Percentiles rank a stretch among this genome's conserved stretches.
These are phyloP conservation scores for Harringtonia aguacate DNA, from an alignment of 2,329 filamentous ascomycete species.

Conservation along the genomic window DNA sequence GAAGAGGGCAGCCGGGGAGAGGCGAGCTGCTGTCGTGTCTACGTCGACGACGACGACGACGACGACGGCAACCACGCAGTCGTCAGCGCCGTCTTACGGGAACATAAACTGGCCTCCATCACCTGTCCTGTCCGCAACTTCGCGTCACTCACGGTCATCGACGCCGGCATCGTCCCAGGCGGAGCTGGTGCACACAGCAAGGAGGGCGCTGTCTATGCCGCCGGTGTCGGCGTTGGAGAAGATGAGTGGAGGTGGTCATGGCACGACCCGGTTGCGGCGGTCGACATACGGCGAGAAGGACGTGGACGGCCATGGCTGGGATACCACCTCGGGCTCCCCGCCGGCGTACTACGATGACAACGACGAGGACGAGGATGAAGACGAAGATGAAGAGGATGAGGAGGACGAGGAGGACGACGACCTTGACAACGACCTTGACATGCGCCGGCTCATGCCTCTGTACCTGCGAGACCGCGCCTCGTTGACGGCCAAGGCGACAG, in stretches of 20 bases:
- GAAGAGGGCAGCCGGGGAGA: background rate
- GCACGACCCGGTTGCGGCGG: no score
- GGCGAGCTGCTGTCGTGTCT: background rate
- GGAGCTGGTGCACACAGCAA: no score
- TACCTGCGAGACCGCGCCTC: slow-evolving; percentile 19
- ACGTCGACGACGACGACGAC: background rate
- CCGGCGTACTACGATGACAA: no score
- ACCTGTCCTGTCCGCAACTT: background rate
- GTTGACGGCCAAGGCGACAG: slow-evolving; percentile 10
- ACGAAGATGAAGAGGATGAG: slow-evolving; percentile 1
- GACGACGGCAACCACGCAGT: background rate
- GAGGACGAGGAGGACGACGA: slow-evolving; percentile 24
- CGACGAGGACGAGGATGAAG: background rate
- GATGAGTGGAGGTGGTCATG: background rate
- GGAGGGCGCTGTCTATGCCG: no score
- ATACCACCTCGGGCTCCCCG: background rate
- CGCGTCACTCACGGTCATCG: background rate
- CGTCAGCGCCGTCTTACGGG: no score
- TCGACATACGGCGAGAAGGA: background rate
- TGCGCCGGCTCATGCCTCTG: slow-evolving; percentile 40
- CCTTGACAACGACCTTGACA: slow-evolving; percentile 32
- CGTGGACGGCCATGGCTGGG: background rate
- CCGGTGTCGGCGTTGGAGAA: background rate
- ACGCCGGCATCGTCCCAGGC: background rate
- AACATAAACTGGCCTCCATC: background rate